phyloP scores from a whole-genome alignment of 2,329 filamentous ascomycete genomes.

The Epichloe uncinata region DNA sequence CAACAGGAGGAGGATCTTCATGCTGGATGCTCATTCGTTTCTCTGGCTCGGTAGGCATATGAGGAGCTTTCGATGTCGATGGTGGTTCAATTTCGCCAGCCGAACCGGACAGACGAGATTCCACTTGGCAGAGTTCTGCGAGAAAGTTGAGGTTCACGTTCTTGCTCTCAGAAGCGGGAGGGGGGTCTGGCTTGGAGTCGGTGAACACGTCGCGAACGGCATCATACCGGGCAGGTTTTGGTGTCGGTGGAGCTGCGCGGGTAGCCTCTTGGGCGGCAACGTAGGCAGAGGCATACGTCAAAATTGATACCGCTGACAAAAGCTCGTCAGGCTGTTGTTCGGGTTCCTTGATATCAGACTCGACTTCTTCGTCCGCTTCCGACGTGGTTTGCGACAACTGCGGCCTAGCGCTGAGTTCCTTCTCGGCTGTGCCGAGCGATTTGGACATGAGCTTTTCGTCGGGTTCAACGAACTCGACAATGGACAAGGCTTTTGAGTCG shows the following conservation, averaged over 20 bases:
- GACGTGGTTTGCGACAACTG: constrained; percentile 14
- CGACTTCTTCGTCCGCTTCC: constrained; percentile 13
- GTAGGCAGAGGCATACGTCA: constrained; percentile 20
- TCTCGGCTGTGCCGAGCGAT: constrained; percentile 23
- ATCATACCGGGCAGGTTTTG: constrained; percentile 22
- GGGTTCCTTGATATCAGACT: background rate
- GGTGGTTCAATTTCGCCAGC: constrained; percentile 4
- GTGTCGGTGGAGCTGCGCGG: constrained; percentile 13
- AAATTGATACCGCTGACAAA: constrained; percentile 17
- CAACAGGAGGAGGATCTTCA: constrained; percentile 12
- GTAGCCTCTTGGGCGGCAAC: constrained; percentile 16
- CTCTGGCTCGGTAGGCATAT: background rate
- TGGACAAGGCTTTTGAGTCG: constrained; percentile 18
- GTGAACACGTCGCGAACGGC: constrained; percentile 30
- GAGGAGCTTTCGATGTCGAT: background rate
- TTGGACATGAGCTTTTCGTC: constrained; percentile 20
- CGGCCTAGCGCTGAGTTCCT: constrained; percentile 19
- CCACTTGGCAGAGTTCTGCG: constrained; percentile 22
- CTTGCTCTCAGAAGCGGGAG: constrained; percentile 13
- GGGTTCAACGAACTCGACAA: constrained; percentile 20
- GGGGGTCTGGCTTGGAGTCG: constrained; percentile 19
- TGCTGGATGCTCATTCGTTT: constrained; percentile 12
- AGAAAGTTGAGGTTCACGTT: constrained; percentile 19
- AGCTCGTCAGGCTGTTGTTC: constrained; percentile 13
- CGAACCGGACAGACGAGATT: constrained; percentile 14